These are phyloP conservation scores for Beta lomatogona DNA, from an alignment of 179 eudicot genomes.

Conservation along the genomic window DNA sequence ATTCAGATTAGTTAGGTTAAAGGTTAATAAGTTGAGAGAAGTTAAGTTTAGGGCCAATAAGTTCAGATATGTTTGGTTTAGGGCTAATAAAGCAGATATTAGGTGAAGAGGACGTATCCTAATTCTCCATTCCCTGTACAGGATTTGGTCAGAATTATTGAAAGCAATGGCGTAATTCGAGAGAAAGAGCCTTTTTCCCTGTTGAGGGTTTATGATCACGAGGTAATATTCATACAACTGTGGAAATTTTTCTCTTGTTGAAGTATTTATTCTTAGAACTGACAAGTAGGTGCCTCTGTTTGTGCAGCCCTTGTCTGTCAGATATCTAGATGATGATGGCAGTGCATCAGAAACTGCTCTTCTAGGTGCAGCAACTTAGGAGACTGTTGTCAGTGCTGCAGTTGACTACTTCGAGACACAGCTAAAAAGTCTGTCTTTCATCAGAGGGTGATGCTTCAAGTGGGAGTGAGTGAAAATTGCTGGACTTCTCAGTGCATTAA, in stretches of 20 bases:
- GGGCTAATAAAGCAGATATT: no score
- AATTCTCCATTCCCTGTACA: slow-evolving; percentile 28
- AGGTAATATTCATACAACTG: slow-evolving; percentile 42
- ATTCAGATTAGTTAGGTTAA: no score
- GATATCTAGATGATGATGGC: slow-evolving; percentile 52
- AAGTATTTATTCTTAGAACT: slow-evolving; percentile 3
- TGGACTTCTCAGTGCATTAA: background rate
- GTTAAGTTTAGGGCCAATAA: no score
- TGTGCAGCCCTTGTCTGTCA: slow-evolving; percentile 55
- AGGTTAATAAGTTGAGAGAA: no score
- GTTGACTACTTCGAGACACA: slow-evolving; percentile 4
- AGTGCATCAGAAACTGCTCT: slow-evolving; percentile 47
- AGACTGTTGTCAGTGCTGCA: background rate
- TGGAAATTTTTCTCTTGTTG: background rate
- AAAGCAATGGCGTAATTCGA: slow-evolving; percentile 56
- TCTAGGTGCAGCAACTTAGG: slow-evolving; percentile 46
- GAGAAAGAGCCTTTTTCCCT: slow-evolving; percentile 83
- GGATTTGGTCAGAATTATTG: slow-evolving; percentile 76
- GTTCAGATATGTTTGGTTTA: no score
- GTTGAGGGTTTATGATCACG: slow-evolving; percentile 50
- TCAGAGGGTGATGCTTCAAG: slow-evolving; percentile 8
- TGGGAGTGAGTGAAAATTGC: slow-evolving; percentile 10
- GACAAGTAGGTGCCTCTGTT: slow-evolving; percentile 8
- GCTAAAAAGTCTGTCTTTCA: background rate
- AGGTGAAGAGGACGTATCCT: no score